A percentile compares a stretch with the other conserved stretches of the same genome.
phyloP scores from a whole-genome alignment of 352 stramenopile genomes.

The Phytophthora hibernalis region DNA sequence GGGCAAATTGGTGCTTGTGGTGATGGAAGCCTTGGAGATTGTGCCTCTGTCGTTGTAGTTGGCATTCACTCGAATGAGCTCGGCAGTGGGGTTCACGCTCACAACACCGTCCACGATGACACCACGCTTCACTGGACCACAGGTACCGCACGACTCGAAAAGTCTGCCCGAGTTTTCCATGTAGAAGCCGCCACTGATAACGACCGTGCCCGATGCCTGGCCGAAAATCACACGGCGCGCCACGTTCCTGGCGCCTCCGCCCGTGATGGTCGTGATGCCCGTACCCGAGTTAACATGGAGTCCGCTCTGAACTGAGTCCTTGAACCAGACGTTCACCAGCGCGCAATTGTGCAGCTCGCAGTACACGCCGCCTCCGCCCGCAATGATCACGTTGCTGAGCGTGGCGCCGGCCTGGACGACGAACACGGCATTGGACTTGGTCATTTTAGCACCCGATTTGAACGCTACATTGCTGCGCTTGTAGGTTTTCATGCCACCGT shows the following conservation, averaged over 20 bases:
- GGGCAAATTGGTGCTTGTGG: constrained; percentile 32
- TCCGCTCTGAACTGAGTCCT: constrained; percentile 58
- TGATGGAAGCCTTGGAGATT: constrained; percentile 53
- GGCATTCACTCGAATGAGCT: constrained; percentile 71
- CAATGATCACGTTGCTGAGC: constrained; percentile 73
- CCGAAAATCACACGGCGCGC: constrained; percentile 50
- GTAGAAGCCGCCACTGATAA: constrained; percentile 62
- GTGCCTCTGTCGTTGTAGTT: constrained; percentile 77
- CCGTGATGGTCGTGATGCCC: constrained; percentile 63
- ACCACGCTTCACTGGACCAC: constrained; percentile 63
- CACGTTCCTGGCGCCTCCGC: constrained; percentile 58
- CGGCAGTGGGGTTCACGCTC: constrained; percentile 55
- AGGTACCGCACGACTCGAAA: constrained; percentile 71
- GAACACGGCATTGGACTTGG: constrained; percentile 60
- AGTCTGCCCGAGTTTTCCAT: constrained; percentile 54
- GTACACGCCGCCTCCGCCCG: constrained; percentile 55
- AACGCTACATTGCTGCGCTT: constrained; percentile 63
- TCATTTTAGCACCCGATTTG: constrained; percentile 39
- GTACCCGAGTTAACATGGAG: constrained; percentile 60
- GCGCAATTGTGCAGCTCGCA: constrained; percentile 70
- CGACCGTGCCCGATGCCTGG: constrained; percentile 56
- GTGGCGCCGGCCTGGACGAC: constrained; percentile 63
- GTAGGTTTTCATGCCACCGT: constrained; percentile 69
- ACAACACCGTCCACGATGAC: constrained; percentile 59
- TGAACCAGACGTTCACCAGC: constrained; percentile 67